Percentiles rank a stretch among this genome's conserved stretches.
These are phyloP conservation scores for Agapanthus africanus DNA, from an alignment of 106 monocot genomes.

Conservation along the genomic window DNA sequence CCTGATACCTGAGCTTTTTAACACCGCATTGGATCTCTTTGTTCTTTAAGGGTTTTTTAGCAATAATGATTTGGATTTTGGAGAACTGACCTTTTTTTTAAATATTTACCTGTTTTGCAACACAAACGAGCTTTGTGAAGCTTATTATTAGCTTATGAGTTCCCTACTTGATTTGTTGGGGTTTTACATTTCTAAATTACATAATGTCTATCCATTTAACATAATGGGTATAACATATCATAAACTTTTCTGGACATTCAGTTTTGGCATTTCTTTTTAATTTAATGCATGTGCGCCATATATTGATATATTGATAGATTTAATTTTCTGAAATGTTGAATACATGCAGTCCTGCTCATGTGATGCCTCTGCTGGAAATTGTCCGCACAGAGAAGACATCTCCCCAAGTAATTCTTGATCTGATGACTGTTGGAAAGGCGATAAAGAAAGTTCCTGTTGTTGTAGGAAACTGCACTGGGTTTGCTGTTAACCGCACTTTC, in stretches of 20 bases:
- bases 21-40: too few relatives aligned
- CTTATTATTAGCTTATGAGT: background rate
- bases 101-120: background rate
- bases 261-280: background rate
- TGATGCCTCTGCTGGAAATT: slow-evolving; percentile 96
- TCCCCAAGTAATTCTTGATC: slow-evolving; percentile 87
- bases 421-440: slow-evolving; percentile 75
- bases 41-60: background rate
- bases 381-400: slow-evolving; percentile 90
- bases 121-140: background rate
- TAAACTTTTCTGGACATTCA: background rate
- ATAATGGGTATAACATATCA: background rate
- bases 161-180: background rate
- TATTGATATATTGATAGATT: background rate
- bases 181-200: background rate
- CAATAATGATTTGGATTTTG: background rate
- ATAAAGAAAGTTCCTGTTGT: slow-evolving; percentile 96
- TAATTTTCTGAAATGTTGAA: background rate
- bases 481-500: slow-evolving; percentile 94
- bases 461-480: slow-evolving; percentile 91
- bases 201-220: background rate
- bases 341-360: slow-evolving; percentile 74
- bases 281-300: background rate
- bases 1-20: too few relatives aligned
- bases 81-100: background rate